phyloP scores from a whole-genome alignment of 2,329 filamentous ascomycete species.

The Penicillium sp. region DNA sequence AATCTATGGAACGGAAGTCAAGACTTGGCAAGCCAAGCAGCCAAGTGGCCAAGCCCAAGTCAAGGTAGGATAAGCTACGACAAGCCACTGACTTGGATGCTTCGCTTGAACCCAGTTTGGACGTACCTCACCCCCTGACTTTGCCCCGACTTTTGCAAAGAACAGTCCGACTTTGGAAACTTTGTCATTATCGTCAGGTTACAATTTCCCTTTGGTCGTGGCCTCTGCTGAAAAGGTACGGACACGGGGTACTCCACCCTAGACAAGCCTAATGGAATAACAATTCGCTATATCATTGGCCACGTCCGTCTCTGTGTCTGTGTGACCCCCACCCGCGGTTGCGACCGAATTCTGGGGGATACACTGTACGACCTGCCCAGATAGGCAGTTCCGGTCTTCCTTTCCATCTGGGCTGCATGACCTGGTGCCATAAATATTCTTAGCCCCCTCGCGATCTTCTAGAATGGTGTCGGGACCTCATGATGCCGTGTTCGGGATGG shows the following conservation, averaged over 20 bases:
- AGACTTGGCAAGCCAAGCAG: constrained; percentile 1
- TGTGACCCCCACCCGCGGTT: constrained; percentile 8
- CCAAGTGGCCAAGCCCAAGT: neutral
- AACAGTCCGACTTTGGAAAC: too few species aligned
- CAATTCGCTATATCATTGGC: neutral
- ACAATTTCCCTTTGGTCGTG: too few species aligned
- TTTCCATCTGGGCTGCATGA: constrained; percentile 2
- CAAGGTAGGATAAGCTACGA: neutral
- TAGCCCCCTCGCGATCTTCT: neutral
- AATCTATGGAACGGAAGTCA: neutral
- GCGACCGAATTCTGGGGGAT: constrained; percentile 21
- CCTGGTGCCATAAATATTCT: neutral
- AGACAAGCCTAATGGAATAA: too few species aligned
- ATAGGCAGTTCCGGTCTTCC: constrained; percentile 19
- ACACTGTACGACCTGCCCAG: constrained; percentile 12
- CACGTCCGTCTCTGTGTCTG: too few species aligned
- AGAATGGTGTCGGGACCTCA: neutral
- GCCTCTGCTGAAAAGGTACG: neutral
- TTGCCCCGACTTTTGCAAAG: neutral
- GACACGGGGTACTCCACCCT: neutral
- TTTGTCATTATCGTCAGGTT: too few species aligned
- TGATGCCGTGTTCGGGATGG: neutral
- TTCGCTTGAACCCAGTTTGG: neutral
- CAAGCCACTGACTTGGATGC: constrained; percentile 3
- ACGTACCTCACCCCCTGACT: neutral